These are phyloP conservation scores for Xylaria nigripes DNA, from an alignment of 495 filamentous ascomycete genomes.

Conservation along the genomic window DNA sequence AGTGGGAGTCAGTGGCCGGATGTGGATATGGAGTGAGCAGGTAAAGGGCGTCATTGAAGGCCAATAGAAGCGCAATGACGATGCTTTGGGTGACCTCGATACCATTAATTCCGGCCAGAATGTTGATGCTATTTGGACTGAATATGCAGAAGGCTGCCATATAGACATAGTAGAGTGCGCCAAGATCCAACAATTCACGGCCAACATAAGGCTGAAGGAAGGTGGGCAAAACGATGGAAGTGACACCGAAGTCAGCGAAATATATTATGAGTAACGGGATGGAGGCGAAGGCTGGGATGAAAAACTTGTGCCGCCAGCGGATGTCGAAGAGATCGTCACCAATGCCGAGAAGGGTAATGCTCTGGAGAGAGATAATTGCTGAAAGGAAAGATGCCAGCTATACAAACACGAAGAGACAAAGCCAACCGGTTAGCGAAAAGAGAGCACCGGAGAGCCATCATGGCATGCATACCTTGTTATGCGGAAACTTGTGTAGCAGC, in stretches of 20 bases:
- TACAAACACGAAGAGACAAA: no score
- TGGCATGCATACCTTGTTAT: conserved; percentile 57
- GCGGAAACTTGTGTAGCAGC: conserved; percentile 82
- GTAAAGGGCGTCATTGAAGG: conserved; percentile 74
- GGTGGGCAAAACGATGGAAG: conserved; percentile 81
- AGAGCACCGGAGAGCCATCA: not conserved
- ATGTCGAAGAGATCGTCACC: conserved; percentile 97
- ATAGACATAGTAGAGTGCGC: conserved; percentile 87
- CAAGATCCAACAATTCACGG: conserved; percentile 71
- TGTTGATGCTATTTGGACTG: conserved; percentile 97
- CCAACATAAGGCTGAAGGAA: conserved; percentile 78
- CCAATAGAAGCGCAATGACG: conserved; percentile 75
- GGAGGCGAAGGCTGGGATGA: conserved; percentile 89
- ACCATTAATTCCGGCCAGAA: conserved; percentile 93
- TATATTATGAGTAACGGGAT: conserved; percentile 95
- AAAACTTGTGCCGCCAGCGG: conserved; percentile 95
- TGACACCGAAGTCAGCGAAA: conserved; percentile 94
- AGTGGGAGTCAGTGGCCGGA: conserved; percentile 88
- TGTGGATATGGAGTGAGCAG: conserved; percentile 76
- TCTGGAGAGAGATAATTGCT: conserved; percentile 83
- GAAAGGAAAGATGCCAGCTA: conserved; percentile 94
- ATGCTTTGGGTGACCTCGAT: conserved; percentile 93
- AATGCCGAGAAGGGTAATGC: conserved; percentile 80
- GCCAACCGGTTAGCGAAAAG: not conserved
- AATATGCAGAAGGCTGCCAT: conserved; percentile 95